Percentiles rank a stretch among this genome's conserved stretches.
Evolutionary conservation across 108 stramenopile species (phyloP).

Genomic region (Nitzschia palea): DNA sequence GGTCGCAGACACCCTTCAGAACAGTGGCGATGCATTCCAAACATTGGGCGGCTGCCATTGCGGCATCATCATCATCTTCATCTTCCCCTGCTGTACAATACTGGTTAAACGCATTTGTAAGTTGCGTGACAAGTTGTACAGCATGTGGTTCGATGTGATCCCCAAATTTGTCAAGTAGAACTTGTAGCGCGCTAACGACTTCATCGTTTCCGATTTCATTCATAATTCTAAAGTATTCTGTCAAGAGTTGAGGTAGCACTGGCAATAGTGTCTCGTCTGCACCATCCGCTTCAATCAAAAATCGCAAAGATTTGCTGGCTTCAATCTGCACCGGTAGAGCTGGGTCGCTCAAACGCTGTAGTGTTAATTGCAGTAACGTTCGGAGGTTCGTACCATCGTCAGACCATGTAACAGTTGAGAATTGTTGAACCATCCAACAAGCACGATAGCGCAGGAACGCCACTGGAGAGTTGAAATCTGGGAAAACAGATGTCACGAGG

Average conservation of each 20-base stretch:
- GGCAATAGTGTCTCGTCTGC: slow-evolving; percentile 87
- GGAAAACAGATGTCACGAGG: slow-evolving; percentile 88
- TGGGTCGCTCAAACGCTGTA: slow-evolving; percentile 88
- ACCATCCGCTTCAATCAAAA: slow-evolving; percentile 88
- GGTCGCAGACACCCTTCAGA: slow-evolving; percentile 82
- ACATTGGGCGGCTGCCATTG: slow-evolving; percentile 95
- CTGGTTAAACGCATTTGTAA: slow-evolving; percentile 83
- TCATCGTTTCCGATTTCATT: slow-evolving; percentile 96
- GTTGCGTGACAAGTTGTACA: slow-evolving; percentile 84
- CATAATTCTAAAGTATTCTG: slow-evolving; percentile 98
- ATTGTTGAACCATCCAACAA: slow-evolving; percentile 95
- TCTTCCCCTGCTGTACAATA: slow-evolving; percentile 92
- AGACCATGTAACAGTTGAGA: slow-evolving; percentile 71
- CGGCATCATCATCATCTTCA: slow-evolving; percentile 96
- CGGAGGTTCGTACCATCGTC: slow-evolving; percentile 77
- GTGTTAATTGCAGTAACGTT: slow-evolving; percentile 61
- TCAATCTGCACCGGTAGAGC: slow-evolving; percentile 98
- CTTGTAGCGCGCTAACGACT: slow-evolving; percentile 91
- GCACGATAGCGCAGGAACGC: slow-evolving; percentile 92
- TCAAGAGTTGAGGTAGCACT: slow-evolving; percentile 90
- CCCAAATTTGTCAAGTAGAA: slow-evolving; percentile 92
- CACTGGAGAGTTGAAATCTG: slow-evolving; percentile 90
- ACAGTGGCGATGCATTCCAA: slow-evolving; percentile 95
- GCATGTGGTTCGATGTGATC: slow-evolving; percentile 96
- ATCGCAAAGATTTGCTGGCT: slow-evolving; percentile 91